phyloP scores from a whole-genome alignment of 148 eudicot genomes.

The Cornus florida region DNA sequence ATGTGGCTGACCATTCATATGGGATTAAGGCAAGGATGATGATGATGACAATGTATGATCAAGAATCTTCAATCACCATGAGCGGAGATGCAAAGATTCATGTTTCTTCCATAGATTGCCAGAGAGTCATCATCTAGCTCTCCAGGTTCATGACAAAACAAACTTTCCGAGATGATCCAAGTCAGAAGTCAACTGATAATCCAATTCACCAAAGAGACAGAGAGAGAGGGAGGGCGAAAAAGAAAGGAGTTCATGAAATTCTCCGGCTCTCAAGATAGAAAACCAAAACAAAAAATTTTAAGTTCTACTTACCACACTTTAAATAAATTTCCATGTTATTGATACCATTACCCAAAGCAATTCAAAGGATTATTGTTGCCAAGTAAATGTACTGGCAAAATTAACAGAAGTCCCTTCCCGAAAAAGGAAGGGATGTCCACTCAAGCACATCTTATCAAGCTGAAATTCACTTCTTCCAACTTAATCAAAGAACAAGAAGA shows the following conservation, averaged over 20 bases:
- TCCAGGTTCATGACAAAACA: background rate
- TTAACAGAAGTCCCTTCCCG: no score
- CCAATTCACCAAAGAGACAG: no score
- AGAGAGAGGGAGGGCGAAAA: no score
- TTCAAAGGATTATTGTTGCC: background rate
- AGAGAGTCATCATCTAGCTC: background rate
- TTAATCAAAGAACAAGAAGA: background rate
- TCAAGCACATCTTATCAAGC: background rate
- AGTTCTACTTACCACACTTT: no score
- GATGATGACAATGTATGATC: no score
- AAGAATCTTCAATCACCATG: background rate
- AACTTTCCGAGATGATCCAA: background rate
- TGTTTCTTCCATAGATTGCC: no score
- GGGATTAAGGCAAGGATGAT: no score
- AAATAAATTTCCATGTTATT: no score
- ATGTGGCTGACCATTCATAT: background rate
- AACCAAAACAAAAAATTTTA: background rate
- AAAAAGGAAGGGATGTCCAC: no score
- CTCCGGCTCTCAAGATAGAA: background rate
- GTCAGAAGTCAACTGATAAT: background rate
- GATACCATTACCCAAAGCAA: background rate
- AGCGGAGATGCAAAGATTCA: background rate
- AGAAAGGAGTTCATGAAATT: background rate
- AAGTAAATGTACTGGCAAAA: no score
- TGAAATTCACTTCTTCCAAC: background rate